Conservation (phyloP, 495 filamentous ascomycete species). For the Penicillium maclennaniae region DNA sequence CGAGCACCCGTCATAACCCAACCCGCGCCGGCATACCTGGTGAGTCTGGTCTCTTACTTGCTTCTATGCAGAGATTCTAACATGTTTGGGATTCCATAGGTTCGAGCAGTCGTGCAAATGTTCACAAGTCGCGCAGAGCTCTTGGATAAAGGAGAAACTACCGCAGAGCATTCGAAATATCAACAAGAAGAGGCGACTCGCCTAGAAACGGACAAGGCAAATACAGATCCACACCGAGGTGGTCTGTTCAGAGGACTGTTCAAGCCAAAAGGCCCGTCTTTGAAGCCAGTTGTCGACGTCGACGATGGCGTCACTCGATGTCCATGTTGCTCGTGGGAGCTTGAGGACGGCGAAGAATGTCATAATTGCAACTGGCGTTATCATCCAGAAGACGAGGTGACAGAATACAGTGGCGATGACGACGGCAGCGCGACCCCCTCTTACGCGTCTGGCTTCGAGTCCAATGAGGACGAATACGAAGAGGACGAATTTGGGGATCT, state of each 20-base stretch:
- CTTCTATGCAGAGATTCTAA: neutral
- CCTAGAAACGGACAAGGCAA: slow-evolving; percentile 54
- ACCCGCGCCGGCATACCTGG: slow-evolving; percentile 69
- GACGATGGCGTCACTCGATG: slow-evolving; percentile 63
- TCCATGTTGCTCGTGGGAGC: slow-evolving; percentile 62
- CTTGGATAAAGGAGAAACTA: slow-evolving; percentile 58
- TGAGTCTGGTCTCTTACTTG: slow-evolving; percentile 26
- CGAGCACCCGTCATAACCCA: slow-evolving; percentile 54
- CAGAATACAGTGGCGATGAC: slow-evolving; percentile 28
- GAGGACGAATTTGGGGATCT: slow-evolving; percentile 34
- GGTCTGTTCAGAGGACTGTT: slow-evolving; percentile 68
- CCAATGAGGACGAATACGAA: slow-evolving; percentile 16
- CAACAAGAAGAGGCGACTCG: slow-evolving; percentile 60
- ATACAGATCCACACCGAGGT: slow-evolving; percentile 43
- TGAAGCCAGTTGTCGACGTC: slow-evolving; percentile 48
- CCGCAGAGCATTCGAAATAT: slow-evolving; percentile 54
- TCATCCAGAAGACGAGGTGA: slow-evolving; percentile 37
- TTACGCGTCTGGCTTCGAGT: no score
- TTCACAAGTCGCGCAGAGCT: slow-evolving; percentile 63
- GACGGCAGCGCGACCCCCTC: slow-evolving; percentile 15
- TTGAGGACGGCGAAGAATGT: slow-evolving; percentile 54
- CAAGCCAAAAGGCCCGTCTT: slow-evolving; percentile 25
- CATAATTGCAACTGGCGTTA: slow-evolving; percentile 46
- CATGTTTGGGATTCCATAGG: slow-evolving; percentile 34
- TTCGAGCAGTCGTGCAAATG: slow-evolving; percentile 63